Percentiles rank a stretch among this genome's conserved stretches.
These are phyloP conservation scores for Trichoderma semiorbis DNA, from an alignment of 2,329 filamentous ascomycete genomes.

Conservation along the genomic window DNA sequence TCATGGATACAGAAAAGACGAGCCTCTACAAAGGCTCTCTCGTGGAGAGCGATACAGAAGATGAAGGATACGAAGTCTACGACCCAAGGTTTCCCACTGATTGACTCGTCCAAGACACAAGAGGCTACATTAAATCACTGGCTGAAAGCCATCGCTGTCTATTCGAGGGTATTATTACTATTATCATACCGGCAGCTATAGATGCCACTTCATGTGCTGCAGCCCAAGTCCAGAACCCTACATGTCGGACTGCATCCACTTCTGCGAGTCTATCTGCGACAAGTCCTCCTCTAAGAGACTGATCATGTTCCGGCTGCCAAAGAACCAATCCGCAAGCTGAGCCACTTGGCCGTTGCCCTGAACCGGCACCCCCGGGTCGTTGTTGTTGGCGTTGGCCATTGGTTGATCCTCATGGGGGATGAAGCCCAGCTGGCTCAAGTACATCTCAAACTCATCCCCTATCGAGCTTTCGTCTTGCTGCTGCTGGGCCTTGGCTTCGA, in stretches of 20 bases:
- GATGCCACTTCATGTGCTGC: not conserved
- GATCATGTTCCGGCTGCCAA: slow-evolving; percentile 62
- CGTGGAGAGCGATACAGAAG: slow-evolving; percentile 63
- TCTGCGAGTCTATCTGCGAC: slow-evolving; percentile 41
- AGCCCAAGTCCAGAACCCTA: not conserved
- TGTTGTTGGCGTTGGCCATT: slow-evolving; percentile 24
- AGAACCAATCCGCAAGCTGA: slow-evolving; percentile 63
- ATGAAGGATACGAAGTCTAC: slow-evolving; percentile 69
- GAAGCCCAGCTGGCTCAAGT: slow-evolving; percentile 61
- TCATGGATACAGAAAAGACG: slow-evolving; percentile 26
- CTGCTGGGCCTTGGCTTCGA: slow-evolving; percentile 55
- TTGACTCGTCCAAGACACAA: slow-evolving; percentile 36
- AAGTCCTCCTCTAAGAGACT: slow-evolving; percentile 61
- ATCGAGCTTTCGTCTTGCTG: slow-evolving; percentile 46
- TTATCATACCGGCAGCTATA: not conserved
- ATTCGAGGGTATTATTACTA: not conserved
- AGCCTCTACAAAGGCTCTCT: slow-evolving; percentile 28
- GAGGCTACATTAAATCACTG: not conserved
- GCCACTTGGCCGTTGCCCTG: slow-evolving; percentile 34
- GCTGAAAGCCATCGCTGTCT: not conserved
- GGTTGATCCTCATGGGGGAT: slow-evolving; percentile 42
- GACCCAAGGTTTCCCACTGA: slow-evolving; percentile 59
- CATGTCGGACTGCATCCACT: slow-evolving; percentile 30
- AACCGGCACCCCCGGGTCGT: slow-evolving; percentile 20
- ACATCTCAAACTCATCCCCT: slow-evolving; percentile 61